phyloP scores from a whole-genome alignment of 2,329 filamentous ascomycete species.

The Dactylellina parvicollis region DNA sequence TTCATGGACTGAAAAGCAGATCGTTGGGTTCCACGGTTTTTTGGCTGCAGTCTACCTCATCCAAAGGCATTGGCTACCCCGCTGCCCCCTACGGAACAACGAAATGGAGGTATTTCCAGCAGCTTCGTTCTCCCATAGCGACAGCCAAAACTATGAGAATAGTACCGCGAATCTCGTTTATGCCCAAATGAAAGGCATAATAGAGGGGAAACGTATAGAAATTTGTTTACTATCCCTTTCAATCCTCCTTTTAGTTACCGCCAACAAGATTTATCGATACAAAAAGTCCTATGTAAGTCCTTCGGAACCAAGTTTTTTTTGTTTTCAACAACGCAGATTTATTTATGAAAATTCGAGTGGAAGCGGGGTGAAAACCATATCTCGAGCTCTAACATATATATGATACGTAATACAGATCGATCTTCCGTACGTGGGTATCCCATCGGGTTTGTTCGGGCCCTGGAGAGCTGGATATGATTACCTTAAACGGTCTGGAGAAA shows the following conservation, averaged over 20 bases:
- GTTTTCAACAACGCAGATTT: no score
- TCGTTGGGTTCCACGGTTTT: no score
- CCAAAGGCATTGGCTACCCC: no score
- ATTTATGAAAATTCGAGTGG: no score
- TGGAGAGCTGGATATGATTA: conserved; percentile 55
- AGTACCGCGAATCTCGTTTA: not conserved
- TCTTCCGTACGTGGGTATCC: conserved; percentile 53
- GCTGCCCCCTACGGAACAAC: no score
- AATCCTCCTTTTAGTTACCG: conserved; percentile 22
- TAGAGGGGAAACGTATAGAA: conserved; percentile 10
- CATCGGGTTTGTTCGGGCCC: conserved; percentile 46
- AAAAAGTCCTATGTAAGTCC: conserved; percentile 45
- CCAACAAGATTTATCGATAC: conserved; percentile 51
- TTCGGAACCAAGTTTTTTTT: not conserved
- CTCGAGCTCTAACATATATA: conserved; percentile 1
- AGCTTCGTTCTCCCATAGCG: not conserved
- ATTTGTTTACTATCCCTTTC: not conserved
- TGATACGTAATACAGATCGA: conserved; percentile 53
- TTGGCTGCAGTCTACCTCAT: no score
- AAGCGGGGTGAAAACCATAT: no score
- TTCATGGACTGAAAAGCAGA: no score
- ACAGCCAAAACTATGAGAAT: not conserved
- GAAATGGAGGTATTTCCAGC: no score
- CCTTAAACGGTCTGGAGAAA: conserved; percentile 21
- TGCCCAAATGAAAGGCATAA: not conserved